Evolutionary conservation across 495 filamentous ascomycete genomes (phyloP).

Genomic region (Tetracladium marchalianum): DNA sequence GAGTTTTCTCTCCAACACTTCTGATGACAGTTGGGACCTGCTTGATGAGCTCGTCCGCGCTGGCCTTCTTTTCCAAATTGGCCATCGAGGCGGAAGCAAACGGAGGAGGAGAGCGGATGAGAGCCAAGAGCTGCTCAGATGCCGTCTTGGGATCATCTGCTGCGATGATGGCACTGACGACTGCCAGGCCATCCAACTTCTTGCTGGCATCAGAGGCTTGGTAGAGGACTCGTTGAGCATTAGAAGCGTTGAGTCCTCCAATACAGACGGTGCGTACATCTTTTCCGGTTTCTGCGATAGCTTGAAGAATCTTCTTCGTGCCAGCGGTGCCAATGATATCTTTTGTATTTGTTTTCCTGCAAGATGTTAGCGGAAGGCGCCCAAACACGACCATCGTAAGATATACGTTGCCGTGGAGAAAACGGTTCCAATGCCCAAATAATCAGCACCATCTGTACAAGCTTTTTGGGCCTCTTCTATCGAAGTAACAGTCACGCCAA

Average conservation of each 20-base stretch:
- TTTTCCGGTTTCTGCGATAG: constrained; percentile 35
- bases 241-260: constrained; percentile 76
- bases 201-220: constrained; percentile 38
- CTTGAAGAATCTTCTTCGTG: constrained; percentile 54
- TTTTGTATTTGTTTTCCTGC: constrained; percentile 65
- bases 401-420: constrained; percentile 71
- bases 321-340: constrained; percentile 75
- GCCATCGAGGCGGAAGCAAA: constrained; percentile 26
- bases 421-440: constrained; percentile 81
- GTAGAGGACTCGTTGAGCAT: constrained; percentile 62
- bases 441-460: constrained; percentile 64
- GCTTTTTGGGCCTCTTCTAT: constrained; percentile 58
- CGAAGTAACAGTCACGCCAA: constrained; percentile 63
- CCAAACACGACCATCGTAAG: not conserved
- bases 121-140: constrained; percentile 41
- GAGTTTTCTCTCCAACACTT: constrained; percentile 48
- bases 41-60: not conserved
- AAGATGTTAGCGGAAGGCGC: not conserved
- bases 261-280: constrained; percentile 64
- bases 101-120: constrained; percentile 38
- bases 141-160: constrained; percentile 53
- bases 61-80: not conserved
- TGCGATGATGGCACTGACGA: constrained; percentile 83
- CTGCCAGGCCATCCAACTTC: constrained; percentile 72
- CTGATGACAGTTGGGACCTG: constrained; percentile 45